Percentiles rank a stretch among this genome's conserved stretches.
These are phyloP conservation scores for Gilbertella persicaria DNA, from an alignment of 371 early-diverging fungal genomes.

Conservation along the genomic window DNA sequence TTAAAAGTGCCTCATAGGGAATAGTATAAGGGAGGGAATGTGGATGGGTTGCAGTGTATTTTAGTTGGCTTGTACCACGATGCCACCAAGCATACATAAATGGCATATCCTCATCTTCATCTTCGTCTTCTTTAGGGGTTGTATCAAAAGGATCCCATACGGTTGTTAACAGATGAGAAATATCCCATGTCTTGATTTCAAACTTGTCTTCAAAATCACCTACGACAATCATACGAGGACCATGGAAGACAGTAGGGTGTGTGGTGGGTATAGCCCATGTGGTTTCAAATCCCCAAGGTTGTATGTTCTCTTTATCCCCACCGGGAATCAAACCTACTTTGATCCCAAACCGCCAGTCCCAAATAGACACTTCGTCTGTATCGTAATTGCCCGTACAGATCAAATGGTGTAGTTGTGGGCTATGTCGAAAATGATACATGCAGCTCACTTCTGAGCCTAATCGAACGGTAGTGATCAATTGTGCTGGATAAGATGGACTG, in stretches of 20 bases:
- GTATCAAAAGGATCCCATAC: conserved; percentile 14
- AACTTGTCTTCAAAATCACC: conserved; percentile 17
- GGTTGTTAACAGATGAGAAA: conserved; percentile 14
- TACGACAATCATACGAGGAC: conserved; percentile 21
- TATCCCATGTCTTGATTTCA: conserved; percentile 27
- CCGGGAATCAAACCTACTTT: conserved; percentile 5
- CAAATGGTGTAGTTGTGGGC: conserved; percentile 37
- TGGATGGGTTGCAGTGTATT: no score
- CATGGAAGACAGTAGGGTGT: neutral
- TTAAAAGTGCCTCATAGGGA: neutral
- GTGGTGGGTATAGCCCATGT: conserved; percentile 15
- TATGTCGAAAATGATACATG: conserved; percentile 44
- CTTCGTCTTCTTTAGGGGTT: neutral
- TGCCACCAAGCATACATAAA: conserved; percentile 25
- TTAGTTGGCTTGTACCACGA: conserved; percentile 5
- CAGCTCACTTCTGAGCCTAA: conserved; percentile 37
- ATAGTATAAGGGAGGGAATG: neutral
- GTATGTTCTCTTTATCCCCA: conserved; percentile 1
- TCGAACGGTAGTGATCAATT: no score
- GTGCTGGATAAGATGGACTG: conserved; percentile 1
- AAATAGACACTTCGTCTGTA: conserved; percentile 31
- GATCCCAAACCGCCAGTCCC: conserved; percentile 45
- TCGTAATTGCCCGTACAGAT: conserved; percentile 37
- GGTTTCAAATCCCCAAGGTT: conserved; percentile 28
- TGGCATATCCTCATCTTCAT: no score